Base-by-base conservation (phyloP, 2,329 filamentous ascomycete species). In the Remersonia thermophila region DNA sequence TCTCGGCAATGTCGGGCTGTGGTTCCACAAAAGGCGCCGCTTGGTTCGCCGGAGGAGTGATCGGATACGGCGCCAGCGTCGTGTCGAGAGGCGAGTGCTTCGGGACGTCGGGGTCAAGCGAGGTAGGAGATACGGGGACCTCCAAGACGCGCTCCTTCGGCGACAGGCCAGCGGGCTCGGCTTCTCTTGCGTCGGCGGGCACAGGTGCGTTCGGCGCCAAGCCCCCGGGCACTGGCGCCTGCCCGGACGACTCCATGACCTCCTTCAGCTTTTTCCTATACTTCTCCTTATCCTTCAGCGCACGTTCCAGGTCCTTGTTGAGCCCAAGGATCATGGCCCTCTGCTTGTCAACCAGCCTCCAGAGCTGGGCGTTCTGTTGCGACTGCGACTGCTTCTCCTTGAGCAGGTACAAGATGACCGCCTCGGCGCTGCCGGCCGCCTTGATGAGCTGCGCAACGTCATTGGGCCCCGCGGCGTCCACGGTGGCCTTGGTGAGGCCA, bases 261-360 rank as follows among this genome's bases (percentile, higher is more conserved):
- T 96, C 87, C 58, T 93, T 94, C 30, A 93, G 56, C 58, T 91
- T 94, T 57, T 80, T 87, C 50, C 83, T 77, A 55, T 96, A 96
- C 49, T 81, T 80, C 47, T 96, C 89, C 59, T 95, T 95, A 48
- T 96, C 91, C 55, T 93, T 93, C 45, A 94, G 59, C 1, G 87
- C 78, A 35, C 83, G 76, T 58, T 96, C 89, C 10, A 98, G 65
- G 55, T 98, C 91, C 57, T 91, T 93, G 54, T 96, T 95, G 44
- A 98, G 67, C 7, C 87, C 89, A 14, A 94, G 60, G 37, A 98
- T 86, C 77, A 98, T 87, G 12, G 85, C 77, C 43, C 89, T 73
- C 58, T 98, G 91, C 63, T 98, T 96, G 57, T 96, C 89, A 33
- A 98, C 86, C 32, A 98, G 63, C 34, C 86, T 80, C 91, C 91